Evolutionary conservation across 1,284 basidiomycete genomes (phyloP).

Genomic region (Cryptococcus sp.): DNA sequence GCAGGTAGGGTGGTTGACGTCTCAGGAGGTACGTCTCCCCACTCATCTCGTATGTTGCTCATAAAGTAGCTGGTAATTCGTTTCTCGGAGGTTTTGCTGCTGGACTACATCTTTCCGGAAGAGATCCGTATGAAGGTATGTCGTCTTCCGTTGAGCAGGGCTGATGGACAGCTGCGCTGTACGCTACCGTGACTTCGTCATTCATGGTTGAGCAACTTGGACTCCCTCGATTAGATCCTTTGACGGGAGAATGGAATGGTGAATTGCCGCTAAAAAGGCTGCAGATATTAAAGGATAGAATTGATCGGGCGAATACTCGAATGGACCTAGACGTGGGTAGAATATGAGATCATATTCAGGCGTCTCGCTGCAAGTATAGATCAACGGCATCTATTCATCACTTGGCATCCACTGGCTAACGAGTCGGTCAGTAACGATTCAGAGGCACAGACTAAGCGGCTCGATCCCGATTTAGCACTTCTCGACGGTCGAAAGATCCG

Average conservation of each 20-base stretch:
- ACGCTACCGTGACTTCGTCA: slow-evolving; percentile 39
- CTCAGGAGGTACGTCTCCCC: slow-evolving; percentile 37
- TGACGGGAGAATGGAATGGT: background rate
- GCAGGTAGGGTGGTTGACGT: slow-evolving; percentile 29
- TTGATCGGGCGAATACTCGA: too few species aligned
- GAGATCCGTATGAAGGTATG: slow-evolving; percentile 35
- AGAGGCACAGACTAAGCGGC: too few species aligned
- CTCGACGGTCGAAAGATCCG: too few species aligned
- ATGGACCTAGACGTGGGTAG: too few species aligned
- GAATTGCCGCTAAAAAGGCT: background rate
- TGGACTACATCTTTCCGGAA: slow-evolving; percentile 24
- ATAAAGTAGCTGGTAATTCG: slow-evolving; percentile 33
- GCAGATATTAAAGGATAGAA: background rate
- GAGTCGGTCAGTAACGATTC: too few species aligned
- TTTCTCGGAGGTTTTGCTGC: slow-evolving; percentile 43
- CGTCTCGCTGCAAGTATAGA: too few species aligned
- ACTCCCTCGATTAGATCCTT: slow-evolving; percentile 17
- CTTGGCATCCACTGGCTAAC: too few species aligned
- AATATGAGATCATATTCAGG: too few species aligned
- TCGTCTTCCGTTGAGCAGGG: background rate
- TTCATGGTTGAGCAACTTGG: slow-evolving; percentile 43
- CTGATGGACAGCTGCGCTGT: slow-evolving; percentile 21
- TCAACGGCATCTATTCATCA: too few species aligned
- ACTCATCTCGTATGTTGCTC: background rate
- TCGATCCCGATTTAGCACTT: too few species aligned